A percentile compares a stretch with the other conserved stretches of the same genome.
Evolutionary conservation across 2,329 filamentous ascomycete genomes (phyloP).

Genomic region (Blastomyces percursus): DNA sequence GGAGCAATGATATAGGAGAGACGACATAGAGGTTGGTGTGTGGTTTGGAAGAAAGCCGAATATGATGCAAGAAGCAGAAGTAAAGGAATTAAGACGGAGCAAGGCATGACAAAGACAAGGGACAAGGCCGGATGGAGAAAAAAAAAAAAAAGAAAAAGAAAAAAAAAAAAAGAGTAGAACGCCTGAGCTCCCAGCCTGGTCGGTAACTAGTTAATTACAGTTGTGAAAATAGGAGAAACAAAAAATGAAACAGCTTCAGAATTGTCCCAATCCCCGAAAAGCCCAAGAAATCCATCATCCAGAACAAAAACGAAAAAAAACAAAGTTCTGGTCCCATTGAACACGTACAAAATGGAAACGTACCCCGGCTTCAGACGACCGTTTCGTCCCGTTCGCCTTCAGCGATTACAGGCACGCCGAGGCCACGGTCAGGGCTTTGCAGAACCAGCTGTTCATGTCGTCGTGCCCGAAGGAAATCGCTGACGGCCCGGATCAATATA

Average conservation of each 20-base stretch:
- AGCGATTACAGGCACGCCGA: constrained; percentile 76
- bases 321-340: not conserved
- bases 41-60: no score
- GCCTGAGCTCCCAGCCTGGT: not conserved
- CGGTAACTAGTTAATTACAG: not conserved
- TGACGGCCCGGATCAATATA: constrained; percentile 85
- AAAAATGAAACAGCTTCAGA: not conserved
- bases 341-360: not conserved
- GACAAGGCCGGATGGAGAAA: constrained; percentile 2
- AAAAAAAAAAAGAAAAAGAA: constrained; percentile 9
- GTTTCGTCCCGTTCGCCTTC: constrained; percentile 70
- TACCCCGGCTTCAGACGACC: constrained; percentile 46
- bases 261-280: constrained; percentile 9
- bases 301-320: not conserved
- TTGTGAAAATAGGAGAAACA: not conserved
- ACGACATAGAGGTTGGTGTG: constrained; percentile 4
- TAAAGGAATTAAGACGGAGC: no score
- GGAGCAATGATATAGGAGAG: not conserved
- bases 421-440: constrained; percentile 80
- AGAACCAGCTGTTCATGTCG: constrained; percentile 87
- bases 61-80: no score
- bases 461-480: constrained; percentile 77
- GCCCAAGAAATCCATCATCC: constrained; percentile 4
- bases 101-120: not conserved
- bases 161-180: constrained; percentile 10